These are phyloP conservation scores for Flammula alnicola DNA, from an alignment of 1,284 basidiomycete genomes.

Conservation along the genomic window DNA sequence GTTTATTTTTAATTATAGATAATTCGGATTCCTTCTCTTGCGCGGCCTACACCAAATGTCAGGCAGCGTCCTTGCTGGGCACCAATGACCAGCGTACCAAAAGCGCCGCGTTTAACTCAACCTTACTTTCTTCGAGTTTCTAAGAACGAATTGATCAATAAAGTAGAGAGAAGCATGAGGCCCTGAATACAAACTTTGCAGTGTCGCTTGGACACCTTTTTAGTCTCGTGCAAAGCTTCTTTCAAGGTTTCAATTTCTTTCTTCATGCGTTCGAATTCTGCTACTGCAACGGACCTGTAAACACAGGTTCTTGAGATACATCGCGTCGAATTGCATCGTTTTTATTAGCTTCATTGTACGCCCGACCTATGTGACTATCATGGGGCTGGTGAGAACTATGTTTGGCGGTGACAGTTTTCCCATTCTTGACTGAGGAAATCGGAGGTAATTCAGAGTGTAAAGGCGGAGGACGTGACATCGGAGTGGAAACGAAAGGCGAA, in stretches of 20 bases:
- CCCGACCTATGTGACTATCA: background rate
- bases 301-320: slow-evolving; percentile 22
- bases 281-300: slow-evolving; percentile 41
- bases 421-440: slow-evolving; percentile 6
- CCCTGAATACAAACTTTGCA: slow-evolving; percentile 48
- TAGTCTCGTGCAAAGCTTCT: slow-evolving; percentile 49
- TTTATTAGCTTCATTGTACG: background rate
- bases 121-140: slow-evolving; percentile 54
- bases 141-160: slow-evolving; percentile 26
- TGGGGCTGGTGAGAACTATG: background rate
- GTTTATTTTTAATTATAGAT: slow-evolving; percentile 49
- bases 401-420: slow-evolving; percentile 1
- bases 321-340: slow-evolving; percentile 1
- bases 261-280: slow-evolving; percentile 49
- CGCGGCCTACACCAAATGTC: slow-evolving; percentile 42
- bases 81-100: slow-evolving; percentile 33
- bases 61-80: background rate
- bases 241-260: slow-evolving; percentile 52
- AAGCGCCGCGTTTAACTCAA: slow-evolving; percentile 40
- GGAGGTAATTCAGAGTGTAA: slow-evolving; percentile 5
- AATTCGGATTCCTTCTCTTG: slow-evolving; percentile 54
- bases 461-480: background rate
- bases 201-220: slow-evolving; percentile 60
- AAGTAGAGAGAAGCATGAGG: slow-evolving; percentile 4
- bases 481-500: slow-evolving; percentile 3